Base-by-base conservation (phyloP, 495 filamentous ascomycete species). In the Lichenothelia convexa region DNA sequence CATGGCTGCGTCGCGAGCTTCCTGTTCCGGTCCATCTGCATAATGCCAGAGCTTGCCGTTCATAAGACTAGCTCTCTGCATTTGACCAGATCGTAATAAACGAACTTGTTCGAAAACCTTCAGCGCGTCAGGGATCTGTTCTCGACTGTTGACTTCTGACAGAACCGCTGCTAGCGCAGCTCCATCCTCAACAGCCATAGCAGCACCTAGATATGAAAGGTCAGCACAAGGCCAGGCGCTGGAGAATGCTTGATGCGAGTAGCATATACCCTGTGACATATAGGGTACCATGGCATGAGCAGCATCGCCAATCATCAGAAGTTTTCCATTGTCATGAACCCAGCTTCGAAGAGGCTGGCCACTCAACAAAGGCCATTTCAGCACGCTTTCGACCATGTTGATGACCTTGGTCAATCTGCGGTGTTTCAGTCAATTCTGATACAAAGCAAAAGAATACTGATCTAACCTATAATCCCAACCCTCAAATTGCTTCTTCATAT, bases 251-350 rank as follows among this genome's bases (percentile, higher is more conserved):
- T 12, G 1, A 16, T 21, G 3, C 2, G 19, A 18, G n/a, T n/a
- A n/a, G n/a, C n/a, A 29, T 30, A 30, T 41, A 50, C 57, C 58
- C 47, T 64, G 57, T 2, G 60, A 60, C 51, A 64, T 60, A 34
- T 64, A 64, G 0, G 62, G 60, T 2, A 66, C 47, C 62, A 69
- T 66, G 1, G 64, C 54, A 45, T 68, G 65, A 12, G 63, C 63
- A 5, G 62, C 64, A 38, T 70, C 65, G 12, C 64, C 51, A 0
- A 67, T 30, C 3, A 69, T 53, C 0, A 65, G 26, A 1, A 61
- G 19, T 29, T 53, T 57, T 3, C 45, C 48, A 21, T 3, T 42
- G 24, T 9, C 9, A 29, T 29, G 35, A 8, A 48, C 36, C 61
- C 64, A 65, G 4, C 36, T 54, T 3, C 22, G 0, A 3, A 68